Evolutionary conservation across 345 rosid genomes (phyloP), one percentile per base, ranked within the genome.

Genomic region (Boechera divaricarpa): DNA sequence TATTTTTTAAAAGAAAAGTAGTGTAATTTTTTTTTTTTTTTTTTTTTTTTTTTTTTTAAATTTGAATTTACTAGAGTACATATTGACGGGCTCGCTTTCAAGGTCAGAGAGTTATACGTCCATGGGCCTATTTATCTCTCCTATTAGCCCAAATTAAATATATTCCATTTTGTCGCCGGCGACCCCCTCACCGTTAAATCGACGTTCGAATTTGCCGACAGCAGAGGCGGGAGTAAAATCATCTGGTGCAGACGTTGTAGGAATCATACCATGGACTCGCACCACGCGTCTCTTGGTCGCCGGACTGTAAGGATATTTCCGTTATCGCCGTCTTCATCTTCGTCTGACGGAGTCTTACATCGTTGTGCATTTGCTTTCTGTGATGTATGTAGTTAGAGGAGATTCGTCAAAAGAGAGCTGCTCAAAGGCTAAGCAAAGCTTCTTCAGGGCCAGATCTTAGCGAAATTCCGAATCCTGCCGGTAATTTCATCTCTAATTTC

Each of bases 321-420:
- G 33, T 18, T 10, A n/a, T 67, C 73, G 6, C 21, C 54, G 5
- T 49, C 36, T 21, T 16, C 32, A 31, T 49, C 7, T 47, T 49
- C 63, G 7, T 41, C 49, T 63, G 24, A 57, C 45, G 53, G 7
- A 52, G 42, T 64, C 5, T 69, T 57, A 69, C 60, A 36, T 16
- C 9, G 38, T 9, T 60, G 26, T 16, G 48, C 9, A 52, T 26
- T 63, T 68, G 69, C 0, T 56, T 42, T 55, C 42, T 67, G 45
- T 16, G 80, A 72, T 51, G 28, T 57, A 4, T 72, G 36, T 79
- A 95, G 99, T 60, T 95, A 85, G 91, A 95, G 75, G 99, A 95
- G 80, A 95, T 95, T 80, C 97, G 96, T 59, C 96, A 86, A 76
- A 95, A 95, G 67, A 84, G 97, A 86, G 97, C 99, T 1, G 96